A percentile compares a stretch with the other conserved stretches of the same genome.
phyloP scores from a whole-genome alignment of 1,139 yeast genomes.

The Sugiyamaella sp. region DNA sequence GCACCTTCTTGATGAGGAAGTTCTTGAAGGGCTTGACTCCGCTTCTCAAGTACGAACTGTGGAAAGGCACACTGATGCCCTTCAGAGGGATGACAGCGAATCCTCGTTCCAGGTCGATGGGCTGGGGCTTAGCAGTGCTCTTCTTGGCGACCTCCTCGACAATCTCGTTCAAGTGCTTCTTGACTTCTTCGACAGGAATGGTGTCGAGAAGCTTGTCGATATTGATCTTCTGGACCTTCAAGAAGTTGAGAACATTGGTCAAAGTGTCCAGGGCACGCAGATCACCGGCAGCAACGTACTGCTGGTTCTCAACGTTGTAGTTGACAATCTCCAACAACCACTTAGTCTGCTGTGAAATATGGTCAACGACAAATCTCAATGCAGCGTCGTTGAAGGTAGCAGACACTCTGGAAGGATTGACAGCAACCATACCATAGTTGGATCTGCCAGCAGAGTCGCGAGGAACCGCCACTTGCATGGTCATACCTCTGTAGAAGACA shows the following conservation, averaged over 20 bases:
- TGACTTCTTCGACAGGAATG: constrained; percentile 84
- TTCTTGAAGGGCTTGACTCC: constrained; percentile 99
- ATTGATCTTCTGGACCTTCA: constrained; percentile 92
- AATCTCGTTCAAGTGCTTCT: constrained; percentile 83
- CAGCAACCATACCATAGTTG: constrained; percentile 98
- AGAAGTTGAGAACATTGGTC: constrained; percentile 88
- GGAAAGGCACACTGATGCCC: constrained; percentile 99
- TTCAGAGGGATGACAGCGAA: constrained; percentile 97
- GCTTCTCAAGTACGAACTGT: constrained; percentile 92
- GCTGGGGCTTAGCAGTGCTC: constrained; percentile 87
- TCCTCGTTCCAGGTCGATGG: constrained; percentile 95
- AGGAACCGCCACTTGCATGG: constrained; percentile 99
- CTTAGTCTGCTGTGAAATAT: constrained; percentile 75
- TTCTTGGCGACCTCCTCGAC: constrained; percentile 81
- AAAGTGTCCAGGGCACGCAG: constrained; percentile 91
- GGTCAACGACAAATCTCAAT: constrained; percentile 90
- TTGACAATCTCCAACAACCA: constrained; percentile 98
- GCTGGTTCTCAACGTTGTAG: constrained; percentile 97
- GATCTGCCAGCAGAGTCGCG: constrained; percentile 95
- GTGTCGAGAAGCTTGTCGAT: constrained; percentile 83
- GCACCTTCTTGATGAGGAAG: constrained; percentile 93
- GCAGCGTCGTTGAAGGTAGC: constrained; percentile 92
- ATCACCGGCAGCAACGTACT: constrained; percentile 98
- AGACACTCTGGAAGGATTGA: constrained; percentile 92
- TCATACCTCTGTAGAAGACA: constrained; percentile 99